Evolutionary conservation across 2,329 filamentous ascomycete species (phyloP), one percentile per base, ranked within the genome.

Genomic region (Fonsecaea pedrosoi): DNA sequence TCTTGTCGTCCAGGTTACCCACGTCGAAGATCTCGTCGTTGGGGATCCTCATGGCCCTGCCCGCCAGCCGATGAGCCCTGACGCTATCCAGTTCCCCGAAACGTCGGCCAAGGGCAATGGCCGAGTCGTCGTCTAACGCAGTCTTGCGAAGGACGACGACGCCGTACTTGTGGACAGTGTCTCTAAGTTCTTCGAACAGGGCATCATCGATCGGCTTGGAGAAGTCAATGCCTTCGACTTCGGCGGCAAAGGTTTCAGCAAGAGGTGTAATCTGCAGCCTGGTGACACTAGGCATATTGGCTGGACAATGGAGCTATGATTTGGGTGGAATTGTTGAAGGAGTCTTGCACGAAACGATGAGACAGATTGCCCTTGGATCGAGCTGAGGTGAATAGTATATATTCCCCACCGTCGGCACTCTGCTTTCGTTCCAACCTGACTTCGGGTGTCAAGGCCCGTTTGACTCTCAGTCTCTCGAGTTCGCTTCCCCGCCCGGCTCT

Each of bases 1-100:
- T 35, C 34, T 62, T 54, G 30, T 53, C 45, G 13, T 62, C 59
- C n/a, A 62, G 45, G 30, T 57, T 63, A 9, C 38, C 54, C 6
- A 56, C 61, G 18, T 64, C 62, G 55, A 64, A 64, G 9, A 64
- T 54, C 45, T 64, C 62, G 35, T 59, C 54, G 42, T 64, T 37
- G 4, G 37, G 37, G 7, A 63, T 30, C 12, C 60, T 21, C 35
- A 48, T 56, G 8, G 25, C 32, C 15, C 60, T 25, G 3, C 60
- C 60, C 2, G 60, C 60, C 13, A 21, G 18, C 4, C 32, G 37
- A 40, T 63, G 38, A 7, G 60, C 37, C 7, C 21, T 56, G 38
- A 63, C 53, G 40, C 34, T 50, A 38, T 60, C 57, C 4, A 60
- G 40, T 13, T 60, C 37, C 18, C 57, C 57, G 10, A 40, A 60